Conservation (phyloP, 2,329 filamentous ascomycete genomes). For the Trichoderma sp. region DNA sequence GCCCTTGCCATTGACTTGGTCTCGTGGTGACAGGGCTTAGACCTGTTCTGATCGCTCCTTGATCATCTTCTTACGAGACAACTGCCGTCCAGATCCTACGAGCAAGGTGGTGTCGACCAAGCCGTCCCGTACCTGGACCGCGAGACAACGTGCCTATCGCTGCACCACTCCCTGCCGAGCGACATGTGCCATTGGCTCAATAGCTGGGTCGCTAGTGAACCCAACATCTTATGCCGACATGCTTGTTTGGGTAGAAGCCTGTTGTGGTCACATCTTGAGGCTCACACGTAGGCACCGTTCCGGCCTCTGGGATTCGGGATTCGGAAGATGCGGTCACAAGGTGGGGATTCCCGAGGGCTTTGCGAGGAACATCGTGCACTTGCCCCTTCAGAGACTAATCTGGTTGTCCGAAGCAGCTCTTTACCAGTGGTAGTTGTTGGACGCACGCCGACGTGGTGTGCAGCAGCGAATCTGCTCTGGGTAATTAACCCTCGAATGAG, state of each 20-base stretch:
- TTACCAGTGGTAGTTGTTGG: neutral
- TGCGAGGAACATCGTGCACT: neutral
- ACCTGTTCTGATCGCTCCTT: neutral
- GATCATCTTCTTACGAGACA: neutral
- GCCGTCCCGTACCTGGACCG: conserved; percentile 8
- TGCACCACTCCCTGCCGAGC: neutral
- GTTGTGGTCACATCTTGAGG: conserved; percentile 4
- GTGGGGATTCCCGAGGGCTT: neutral
- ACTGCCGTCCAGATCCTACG: neutral
- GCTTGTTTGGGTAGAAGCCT: neutral
- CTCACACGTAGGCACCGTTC: neutral
- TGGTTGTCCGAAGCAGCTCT: neutral
- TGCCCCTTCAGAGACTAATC: neutral
- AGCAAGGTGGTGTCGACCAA: neutral
- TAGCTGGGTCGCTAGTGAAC: neutral
- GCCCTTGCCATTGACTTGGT: neutral
- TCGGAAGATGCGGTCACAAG: conserved; percentile 2
- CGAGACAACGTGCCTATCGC: neutral
- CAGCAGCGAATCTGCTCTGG: neutral
- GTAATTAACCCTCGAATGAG: neutral
- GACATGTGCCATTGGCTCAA: neutral
- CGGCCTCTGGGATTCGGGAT: conserved; percentile 1
- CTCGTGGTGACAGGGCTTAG: neutral
- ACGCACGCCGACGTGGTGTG: neutral
- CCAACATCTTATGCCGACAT: neutral